These are phyloP conservation scores for Plasmodium knowlesi DNA, from an alignment of 169 alveolate genomes.

Conservation along the genomic window DNA sequence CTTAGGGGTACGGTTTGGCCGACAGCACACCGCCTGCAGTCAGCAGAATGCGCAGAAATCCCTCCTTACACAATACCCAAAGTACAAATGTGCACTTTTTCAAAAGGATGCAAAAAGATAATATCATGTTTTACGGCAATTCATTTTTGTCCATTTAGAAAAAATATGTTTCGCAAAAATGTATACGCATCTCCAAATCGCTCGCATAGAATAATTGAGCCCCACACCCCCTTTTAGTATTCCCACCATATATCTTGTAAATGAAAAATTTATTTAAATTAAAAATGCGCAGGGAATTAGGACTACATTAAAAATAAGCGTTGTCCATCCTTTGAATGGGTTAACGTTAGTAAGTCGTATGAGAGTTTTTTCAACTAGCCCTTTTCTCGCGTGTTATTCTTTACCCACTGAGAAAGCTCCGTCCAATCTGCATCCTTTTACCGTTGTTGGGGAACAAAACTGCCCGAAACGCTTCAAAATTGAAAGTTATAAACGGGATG, in stretches of 20 bases:
- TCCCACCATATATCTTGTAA: background rate
- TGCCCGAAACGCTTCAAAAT: background rate
- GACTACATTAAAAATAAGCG: background rate
- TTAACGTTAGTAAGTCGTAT: background rate
- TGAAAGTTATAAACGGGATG: background rate
- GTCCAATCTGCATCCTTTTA: background rate
- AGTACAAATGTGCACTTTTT: background rate
- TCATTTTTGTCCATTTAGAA: background rate
- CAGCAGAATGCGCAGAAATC: background rate
- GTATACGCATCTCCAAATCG: background rate
- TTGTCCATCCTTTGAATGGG: background rate
- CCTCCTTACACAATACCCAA: background rate
- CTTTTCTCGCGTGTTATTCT: background rate
- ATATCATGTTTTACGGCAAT: background rate
- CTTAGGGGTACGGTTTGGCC: background rate
- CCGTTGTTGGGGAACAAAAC: background rate
- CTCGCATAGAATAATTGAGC: background rate
- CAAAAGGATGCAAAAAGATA: background rate
- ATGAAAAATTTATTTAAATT: background rate
- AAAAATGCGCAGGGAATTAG: background rate
- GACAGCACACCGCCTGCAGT: background rate
- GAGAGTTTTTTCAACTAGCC: background rate
- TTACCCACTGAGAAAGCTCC: background rate
- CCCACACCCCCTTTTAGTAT: background rate
- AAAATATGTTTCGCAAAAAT: background rate